A percentile compares a stretch with the other conserved stretches of the same genome.
Evolutionary conservation across 164 flowering plant species (phyloP).

Genomic region (Kingdonia uniflora): DNA sequence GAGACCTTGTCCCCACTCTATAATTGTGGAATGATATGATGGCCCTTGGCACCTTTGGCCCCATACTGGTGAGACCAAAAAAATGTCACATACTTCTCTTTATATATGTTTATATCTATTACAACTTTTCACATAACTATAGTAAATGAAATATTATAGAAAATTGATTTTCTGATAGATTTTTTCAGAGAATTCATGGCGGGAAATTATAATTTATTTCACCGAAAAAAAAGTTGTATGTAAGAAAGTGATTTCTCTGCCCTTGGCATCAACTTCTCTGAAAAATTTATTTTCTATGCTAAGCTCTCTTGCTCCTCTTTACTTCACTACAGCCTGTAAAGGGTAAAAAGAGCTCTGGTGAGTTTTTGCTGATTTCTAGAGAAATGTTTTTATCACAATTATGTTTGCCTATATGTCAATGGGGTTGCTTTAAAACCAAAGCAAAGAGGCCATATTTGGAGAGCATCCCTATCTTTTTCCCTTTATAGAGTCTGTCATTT

Average conservation of each 20-base stretch:
- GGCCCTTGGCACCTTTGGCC: conserved; percentile 11
- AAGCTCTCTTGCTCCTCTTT: not conserved
- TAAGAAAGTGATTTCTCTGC: too few relatives aligned
- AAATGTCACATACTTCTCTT: too few relatives aligned
- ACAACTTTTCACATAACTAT: too few relatives aligned
- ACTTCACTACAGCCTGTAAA: conserved; percentile 14
- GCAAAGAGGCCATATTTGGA: conserved; percentile 1
- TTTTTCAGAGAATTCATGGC: too few relatives aligned
- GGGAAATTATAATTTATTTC: too few relatives aligned
- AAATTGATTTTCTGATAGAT: too few relatives aligned
- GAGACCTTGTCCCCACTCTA: conserved; percentile 9
- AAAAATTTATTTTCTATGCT: too few relatives aligned
- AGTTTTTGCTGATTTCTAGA: not conserved
- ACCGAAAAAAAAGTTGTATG: too few relatives aligned
- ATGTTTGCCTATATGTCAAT: not conserved
- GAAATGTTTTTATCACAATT: conserved; percentile 3
- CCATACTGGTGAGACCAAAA: conserved; percentile 4
- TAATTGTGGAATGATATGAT: conserved; percentile 21
- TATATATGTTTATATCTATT: too few relatives aligned
- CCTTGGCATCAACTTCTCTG: too few relatives aligned
- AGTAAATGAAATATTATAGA: too few relatives aligned
- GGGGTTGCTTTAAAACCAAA: conserved; percentile 2
- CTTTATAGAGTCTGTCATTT: not conserved
- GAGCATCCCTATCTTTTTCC: not conserved
- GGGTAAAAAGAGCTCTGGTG: conserved; percentile 6